Evolutionary conservation across 208 protist species (phyloP), one percentile per base, ranked within the genome.

Genomic region (Leptomonas seymouri): DNA sequence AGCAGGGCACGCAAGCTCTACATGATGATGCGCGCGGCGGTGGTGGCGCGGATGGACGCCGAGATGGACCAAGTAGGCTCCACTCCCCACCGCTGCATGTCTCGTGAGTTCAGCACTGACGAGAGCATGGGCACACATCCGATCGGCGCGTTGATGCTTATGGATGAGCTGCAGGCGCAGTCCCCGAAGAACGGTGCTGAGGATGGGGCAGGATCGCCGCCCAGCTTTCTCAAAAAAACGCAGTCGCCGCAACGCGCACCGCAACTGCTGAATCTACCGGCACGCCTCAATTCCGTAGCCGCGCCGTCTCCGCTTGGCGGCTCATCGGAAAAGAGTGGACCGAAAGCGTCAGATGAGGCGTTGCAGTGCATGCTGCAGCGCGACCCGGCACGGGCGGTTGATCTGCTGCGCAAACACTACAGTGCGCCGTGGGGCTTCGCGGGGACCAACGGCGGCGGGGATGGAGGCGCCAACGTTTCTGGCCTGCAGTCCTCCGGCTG

Each of bases 1-100:
- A 78, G 73, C 49, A 87, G 85, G 44, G 76, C 86, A 20, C 73
- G 81, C 58, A 83, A 87, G 60, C 84, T 93, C 41, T 75, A 85
- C 46, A 72, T 69, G 23, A 83, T 93, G 74, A 69, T 93, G 44
- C 61, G 81, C n/a, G 74, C 69, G 11, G 45, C 58, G 41, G 75
- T 82, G 42, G 73, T 60, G 44, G 41, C 65, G 42, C 70, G 57
- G 30, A 61, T 71, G 65, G 61, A 67, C 31, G 53, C 11, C 12
- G 57, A 66, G 45, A 53, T 41, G 11, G 56, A 55, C n/a, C 54
- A 12, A 12, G 2, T 53, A 6, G 41, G 44, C 27, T 58, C 48
- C 44, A 51, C 55, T 39, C 61, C 49, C 3, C 62, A 51, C 20
- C 62, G 25, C 30, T 27, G 21, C 36, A 48, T 44, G 39, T 51